Percentiles rank a stretch among this genome's conserved stretches.
phyloP scores from a whole-genome alignment of 495 filamentous ascomycete species.

The Clohesyomyces aquaticus region DNA sequence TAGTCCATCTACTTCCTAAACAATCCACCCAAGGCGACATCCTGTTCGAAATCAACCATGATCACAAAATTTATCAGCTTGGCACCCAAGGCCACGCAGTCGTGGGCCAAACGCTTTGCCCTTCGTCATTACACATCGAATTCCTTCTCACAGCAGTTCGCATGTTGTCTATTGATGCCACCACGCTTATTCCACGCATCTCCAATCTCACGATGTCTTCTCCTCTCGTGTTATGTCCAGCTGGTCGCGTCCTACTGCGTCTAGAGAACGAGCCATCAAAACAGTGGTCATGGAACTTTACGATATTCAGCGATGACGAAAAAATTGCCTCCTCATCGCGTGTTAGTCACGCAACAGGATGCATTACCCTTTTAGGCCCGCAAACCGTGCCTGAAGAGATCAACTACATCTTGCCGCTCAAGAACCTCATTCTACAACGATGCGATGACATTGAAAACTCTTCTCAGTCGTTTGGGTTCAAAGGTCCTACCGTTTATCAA shows the following conservation, averaged over 20 bases:
- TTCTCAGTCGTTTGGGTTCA: not conserved
- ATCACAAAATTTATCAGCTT: not conserved
- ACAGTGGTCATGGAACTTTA: not conserved
- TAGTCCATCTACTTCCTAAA: not conserved
- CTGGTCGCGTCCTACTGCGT: not conserved
- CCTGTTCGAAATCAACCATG: not conserved
- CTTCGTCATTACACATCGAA: slow-evolving; percentile 16
- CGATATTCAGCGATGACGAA: not conserved
- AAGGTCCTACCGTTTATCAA: not conserved
- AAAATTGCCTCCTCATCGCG: too few relatives aligned
- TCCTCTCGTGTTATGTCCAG: not conserved
- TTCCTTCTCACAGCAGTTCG: not conserved
- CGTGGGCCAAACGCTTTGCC: slow-evolving; percentile 1
- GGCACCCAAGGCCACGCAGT: slow-evolving; percentile 6
- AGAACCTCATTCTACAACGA: not conserved
- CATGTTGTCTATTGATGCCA: not conserved
- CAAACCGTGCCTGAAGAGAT: not conserved
- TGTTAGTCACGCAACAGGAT: not conserved
- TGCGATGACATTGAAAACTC: not conserved
- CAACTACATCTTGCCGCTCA: not conserved
- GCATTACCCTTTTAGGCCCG: not conserved
- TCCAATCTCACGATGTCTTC: not conserved
- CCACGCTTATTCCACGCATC: not conserved
- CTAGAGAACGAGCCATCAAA: not conserved
- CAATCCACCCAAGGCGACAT: not conserved